A percentile compares a stretch with the other conserved stretches of the same genome.
Conservation (phyloP, 371 early-diverging fungal genomes). For the Mortierella sp. region DNA sequence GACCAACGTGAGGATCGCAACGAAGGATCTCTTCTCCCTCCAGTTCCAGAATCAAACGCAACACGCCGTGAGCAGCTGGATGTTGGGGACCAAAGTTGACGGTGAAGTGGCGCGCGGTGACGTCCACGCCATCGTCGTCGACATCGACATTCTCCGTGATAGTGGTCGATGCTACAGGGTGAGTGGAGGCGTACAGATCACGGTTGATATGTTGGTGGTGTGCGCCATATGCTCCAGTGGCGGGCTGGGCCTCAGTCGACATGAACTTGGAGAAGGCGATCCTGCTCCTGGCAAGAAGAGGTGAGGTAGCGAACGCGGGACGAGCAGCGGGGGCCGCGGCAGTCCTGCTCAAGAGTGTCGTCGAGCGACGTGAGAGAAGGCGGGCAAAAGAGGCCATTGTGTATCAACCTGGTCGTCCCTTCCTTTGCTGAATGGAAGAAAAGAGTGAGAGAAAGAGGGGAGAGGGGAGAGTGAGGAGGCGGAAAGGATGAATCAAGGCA, state of each 20-base stretch:
- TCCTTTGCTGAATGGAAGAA: background rate
- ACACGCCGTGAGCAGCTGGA: slow-evolving; percentile 99
- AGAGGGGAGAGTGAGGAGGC: slow-evolving; percentile 5
- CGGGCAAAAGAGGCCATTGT: slow-evolving; percentile 51
- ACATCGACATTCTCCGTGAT: slow-evolving; percentile 44
- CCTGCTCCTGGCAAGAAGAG: slow-evolving; percentile 18
- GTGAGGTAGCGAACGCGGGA: slow-evolving; percentile 15
- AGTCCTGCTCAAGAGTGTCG: slow-evolving; percentile 35
- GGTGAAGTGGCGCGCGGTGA: slow-evolving; percentile 80
- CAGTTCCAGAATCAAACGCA: slow-evolving; percentile 95
- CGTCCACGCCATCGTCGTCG: slow-evolving; percentile 65
- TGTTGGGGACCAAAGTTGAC: slow-evolving; percentile 99
- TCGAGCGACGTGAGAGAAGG: slow-evolving; percentile 49
- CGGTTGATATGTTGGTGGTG: slow-evolving; percentile 37
- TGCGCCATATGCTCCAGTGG: slow-evolving; percentile 2
- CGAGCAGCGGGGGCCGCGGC: slow-evolving; percentile 11
- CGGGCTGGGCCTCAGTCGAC: slow-evolving; percentile 29
- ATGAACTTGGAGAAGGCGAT: slow-evolving; percentile 24
- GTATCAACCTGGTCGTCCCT: background rate
- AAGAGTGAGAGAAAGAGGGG: background rate
- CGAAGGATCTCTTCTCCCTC: slow-evolving; percentile 92
- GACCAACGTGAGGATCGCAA: slow-evolving; percentile 97
- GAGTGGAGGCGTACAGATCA: slow-evolving; percentile 19
- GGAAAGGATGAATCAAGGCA: too few relatives aligned
- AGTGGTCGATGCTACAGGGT: slow-evolving; percentile 33